Evolutionary conservation across 805 yeast species (phyloP), one percentile per base, ranked within the genome.

Genomic region (Nakazawaea ernobii): DNA sequence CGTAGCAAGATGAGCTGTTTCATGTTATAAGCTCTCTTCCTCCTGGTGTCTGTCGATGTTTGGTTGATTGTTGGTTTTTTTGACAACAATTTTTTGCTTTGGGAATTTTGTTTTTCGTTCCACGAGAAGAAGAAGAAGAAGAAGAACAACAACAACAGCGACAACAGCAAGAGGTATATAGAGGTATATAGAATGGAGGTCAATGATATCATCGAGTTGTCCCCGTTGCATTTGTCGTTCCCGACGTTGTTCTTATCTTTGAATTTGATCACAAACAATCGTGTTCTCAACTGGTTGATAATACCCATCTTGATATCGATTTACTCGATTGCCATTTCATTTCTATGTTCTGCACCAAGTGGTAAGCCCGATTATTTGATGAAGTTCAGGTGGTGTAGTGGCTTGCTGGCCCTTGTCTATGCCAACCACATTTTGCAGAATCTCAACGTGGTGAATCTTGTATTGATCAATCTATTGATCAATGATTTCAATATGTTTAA

Each of bases 201-300:
- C 6, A 49, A 48, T 10, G 46, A 43, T 14, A 38, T 59, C 24
- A 49, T 61, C 8, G 66, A 62, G 32, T 49, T 59, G 15, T 58
- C 68, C 0, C 71, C 71, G 6, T 44, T 64, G 29, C 62, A 62
- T 37, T 43, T 67, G 39, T 56, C 69, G 1, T 47, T 67, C 8
- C 70, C 71, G 11, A 61, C 67, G 0, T 50, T 67, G 13, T 49
- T 61, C 36, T 57, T 62, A 11, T 65, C 70, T 1, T 52, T 61
- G 38, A 57, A 59, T 4, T 49, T 63, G 11, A 55, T 62, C 8
- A 48, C 53, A 39, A 44, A 32, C 39, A 17, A 27, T 8, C 11
- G 29, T 35, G 41, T 20, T 6, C 8, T 41, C 20, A 33, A 26
- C 20, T 15, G 27, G 29, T 28, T 36, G 32, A 37, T 40, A 13